phyloP scores from a whole-genome alignment of 139 green algal species.

The Coelastrella sp. region DNA sequence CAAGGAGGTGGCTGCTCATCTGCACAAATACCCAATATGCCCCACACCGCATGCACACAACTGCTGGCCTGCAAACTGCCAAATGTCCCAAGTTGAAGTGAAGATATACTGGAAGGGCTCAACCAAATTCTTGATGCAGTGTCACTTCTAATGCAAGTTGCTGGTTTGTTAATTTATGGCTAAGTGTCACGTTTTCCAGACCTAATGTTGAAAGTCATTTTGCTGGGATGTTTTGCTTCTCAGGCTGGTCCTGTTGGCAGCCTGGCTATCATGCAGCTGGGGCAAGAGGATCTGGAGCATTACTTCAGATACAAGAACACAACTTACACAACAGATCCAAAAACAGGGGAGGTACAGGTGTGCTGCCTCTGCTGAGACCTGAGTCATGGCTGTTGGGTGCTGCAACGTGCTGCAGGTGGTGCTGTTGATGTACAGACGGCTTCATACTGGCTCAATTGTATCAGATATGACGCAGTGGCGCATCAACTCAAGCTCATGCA shows the following conservation, averaged over 20 bases:
- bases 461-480: too few relatives aligned
- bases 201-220: background rate
- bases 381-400: background rate
- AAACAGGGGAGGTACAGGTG: background rate
- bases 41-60: too few relatives aligned
- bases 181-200: background rate
- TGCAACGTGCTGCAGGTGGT: background rate
- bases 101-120: background rate
- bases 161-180: background rate
- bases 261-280: conserved; percentile 48
- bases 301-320: conserved; percentile 37
- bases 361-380: background rate
- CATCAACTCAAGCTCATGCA: too few relatives aligned
- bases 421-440: too few relatives aligned
- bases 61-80: background rate
- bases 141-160: background rate
- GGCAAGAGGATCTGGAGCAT: background rate
- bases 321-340: background rate
- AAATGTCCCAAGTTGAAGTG: background rate
- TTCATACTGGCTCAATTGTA: too few relatives aligned
- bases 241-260: conserved; percentile 15
- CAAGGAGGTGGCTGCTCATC: too few relatives aligned
- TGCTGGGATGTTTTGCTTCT: conserved; percentile 5
- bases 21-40: too few relatives aligned
- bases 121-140: background rate